Evolutionary conservation across 345 rosid genomes (phyloP).

Genomic region (Barbarea vulgaris): DNA sequence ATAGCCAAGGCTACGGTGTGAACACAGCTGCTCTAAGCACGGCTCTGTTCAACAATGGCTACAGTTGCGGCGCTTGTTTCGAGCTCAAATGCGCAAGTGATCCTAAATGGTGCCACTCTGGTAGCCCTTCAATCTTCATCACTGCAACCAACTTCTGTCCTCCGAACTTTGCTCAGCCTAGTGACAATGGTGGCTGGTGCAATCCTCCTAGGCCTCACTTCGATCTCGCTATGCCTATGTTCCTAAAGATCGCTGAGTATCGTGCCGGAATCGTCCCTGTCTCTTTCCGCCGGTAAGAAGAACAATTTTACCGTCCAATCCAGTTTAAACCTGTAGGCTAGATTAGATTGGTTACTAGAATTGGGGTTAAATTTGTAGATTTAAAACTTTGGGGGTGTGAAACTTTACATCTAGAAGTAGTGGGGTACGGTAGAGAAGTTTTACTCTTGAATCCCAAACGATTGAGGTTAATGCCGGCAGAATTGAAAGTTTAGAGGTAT

Average conservation of each 20-base stretch:
- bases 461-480: not conserved
- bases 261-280: slow-evolving; percentile 79
- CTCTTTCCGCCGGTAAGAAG: slow-evolving; percentile 68
- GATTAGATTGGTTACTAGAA: not conserved
- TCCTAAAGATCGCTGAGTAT: slow-evolving; percentile 74
- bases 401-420: not conserved
- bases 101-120: slow-evolving; percentile 63
- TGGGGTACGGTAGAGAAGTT: not conserved
- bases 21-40: slow-evolving; percentile 82
- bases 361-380: not conserved
- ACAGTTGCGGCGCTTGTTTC: slow-evolving; percentile 70
- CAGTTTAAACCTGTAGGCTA: not conserved
- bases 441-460: not conserved
- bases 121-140: slow-evolving; percentile 61
- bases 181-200: slow-evolving; percentile 78
- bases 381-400: not conserved
- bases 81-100: slow-evolving; percentile 65
- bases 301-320: not conserved
- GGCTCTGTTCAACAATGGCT: slow-evolving; percentile 70
- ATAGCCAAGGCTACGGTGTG: slow-evolving; percentile 75
- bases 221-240: slow-evolving; percentile 79
- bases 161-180: slow-evolving; percentile 59
- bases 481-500: not conserved
- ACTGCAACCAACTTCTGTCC: slow-evolving; percentile 75
- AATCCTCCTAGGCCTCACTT: slow-evolving; percentile 77